Base-by-base conservation (phyloP, 441 rosid species). In the Adansonia gregorii region DNA sequence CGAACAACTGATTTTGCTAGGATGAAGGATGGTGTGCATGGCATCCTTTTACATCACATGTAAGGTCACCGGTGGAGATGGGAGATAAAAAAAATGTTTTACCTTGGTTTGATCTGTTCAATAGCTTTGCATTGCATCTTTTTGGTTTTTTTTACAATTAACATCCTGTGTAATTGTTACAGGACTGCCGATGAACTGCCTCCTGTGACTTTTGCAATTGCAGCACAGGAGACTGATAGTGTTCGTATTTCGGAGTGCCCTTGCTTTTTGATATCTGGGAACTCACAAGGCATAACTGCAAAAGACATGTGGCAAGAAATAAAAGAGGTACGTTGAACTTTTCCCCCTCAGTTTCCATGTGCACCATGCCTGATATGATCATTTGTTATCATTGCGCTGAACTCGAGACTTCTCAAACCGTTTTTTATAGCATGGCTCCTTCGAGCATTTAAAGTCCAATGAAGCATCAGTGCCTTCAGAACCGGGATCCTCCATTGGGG, bases 261-360 rank as follows among this genome's bases (percentile, higher is more conserved):
- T 14, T 79, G 83, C 80, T 92, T 93, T 84, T 86, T 85, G 80
- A 82, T 90, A 83, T 85, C 93, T 14, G 98, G 99, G 49, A 85
- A 91, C 78, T 83, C 86, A 76, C 80, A 76, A 60, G 94, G 97
- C 59, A 76, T 91, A 83, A 88, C 93, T 48, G 97, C 99, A 46
- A 87, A 87, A 78, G 95, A 91, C 27, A 89, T 95, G 96, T 95
- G 99, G 99, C 73, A 88, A 63, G 87, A 85, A 82, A 85, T 95
- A 45, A 95, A 89, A 84, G 86, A 92, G 97, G 99, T 95, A 72
- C 64, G 76, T 43, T 63, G 39, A 51, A 74, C 17, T 51, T 17
- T 43, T 12, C 22, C 39, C 10, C 19, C 15, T 27, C 46, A 51
- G 9, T 27, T 27, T 27, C 74, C 46, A 8, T 31, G 48, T 51